Base-by-base conservation (phyloP, 768 basidiomycete genomes). In the Termitomyces sp. region DNA sequence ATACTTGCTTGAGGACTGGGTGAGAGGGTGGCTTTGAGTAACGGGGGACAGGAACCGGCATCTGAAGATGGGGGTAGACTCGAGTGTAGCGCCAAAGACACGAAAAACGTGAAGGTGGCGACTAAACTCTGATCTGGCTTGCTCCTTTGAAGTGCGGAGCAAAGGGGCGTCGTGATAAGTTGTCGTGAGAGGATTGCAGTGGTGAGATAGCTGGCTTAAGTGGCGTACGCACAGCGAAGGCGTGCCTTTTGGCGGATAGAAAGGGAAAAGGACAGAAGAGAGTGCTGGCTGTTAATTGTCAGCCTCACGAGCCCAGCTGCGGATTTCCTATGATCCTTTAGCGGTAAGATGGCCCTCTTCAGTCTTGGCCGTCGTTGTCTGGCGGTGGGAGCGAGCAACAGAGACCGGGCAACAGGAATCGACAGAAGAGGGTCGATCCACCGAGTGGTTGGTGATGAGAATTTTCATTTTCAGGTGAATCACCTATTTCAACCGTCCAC, bases 161-260 rank as follows among this genome's bases (percentile, higher is more conserved):
- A 69, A 73, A 69, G 68, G 64, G 71, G 64, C 65, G 84, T 91
- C 89, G 90, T 91, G 79, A 84, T 44, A 51, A 32, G 70, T 75
- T 68, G 81, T 91, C 89, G 79, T 59, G 60, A 64, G 61, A 60
- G 62, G 46, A 66, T 69, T 69, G 65, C 65, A 47, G 58, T 68
- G 60, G 61, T 55, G 65, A 64, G 60, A 55, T 62, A 56, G 59
- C 64, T 61, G 53, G 56, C 60, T 60, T 56, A 55, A 59, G 60
- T 82, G 90, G 89, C 89, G 78, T 79, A 93, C 90, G 90, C 90
- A 81, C 90, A 91, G 80, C 87, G 81, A 92, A 93, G 90, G 90
- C 90, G 90, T 83, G 89, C 89, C 89, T 91, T 91, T 92, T 91
- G 69, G 65, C 64, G 67, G 72, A 71, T 70, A 68, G 62, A 50